phyloP scores from a whole-genome alignment of 2,329 filamentous ascomycete species.

The Alternaria brassicae region DNA sequence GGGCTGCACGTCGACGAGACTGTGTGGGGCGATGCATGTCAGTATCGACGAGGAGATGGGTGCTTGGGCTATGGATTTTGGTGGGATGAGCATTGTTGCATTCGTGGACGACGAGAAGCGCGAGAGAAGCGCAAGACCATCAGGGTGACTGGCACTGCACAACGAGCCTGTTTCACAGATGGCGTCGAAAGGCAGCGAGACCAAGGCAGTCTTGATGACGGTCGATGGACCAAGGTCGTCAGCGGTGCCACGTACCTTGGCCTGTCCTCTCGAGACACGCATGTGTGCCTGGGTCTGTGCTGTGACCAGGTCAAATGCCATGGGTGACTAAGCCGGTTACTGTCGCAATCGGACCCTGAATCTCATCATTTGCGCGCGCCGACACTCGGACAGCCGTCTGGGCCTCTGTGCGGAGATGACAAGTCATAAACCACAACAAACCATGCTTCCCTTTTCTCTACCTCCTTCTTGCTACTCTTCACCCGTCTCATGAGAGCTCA shows the following conservation, averaged over 20 bases:
- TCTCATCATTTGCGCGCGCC: conserved; percentile 30
- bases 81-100: conserved; percentile 45
- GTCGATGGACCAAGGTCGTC: not conserved
- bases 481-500: conserved; percentile 15
- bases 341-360: conserved; percentile 17
- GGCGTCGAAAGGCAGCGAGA: conserved; percentile 2
- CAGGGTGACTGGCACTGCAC: conserved; percentile 38
- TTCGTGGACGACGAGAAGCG: conserved; percentile 49
- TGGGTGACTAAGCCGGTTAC: conserved; percentile 22
- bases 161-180: conserved; percentile 5
- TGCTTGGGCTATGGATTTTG: conserved; percentile 50
- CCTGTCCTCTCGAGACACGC: not conserved
- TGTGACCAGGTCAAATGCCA: conserved; percentile 1
- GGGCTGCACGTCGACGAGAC: conserved; percentile 25
- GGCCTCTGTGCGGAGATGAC: conserved; percentile 23
- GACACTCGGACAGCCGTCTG: conserved; percentile 28
- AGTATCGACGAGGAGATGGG: conserved; percentile 46
- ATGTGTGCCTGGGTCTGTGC: not conserved
- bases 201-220: not conserved
- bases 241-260: not conserved
- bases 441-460: conserved; percentile 12
- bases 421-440: conserved; percentile 23
- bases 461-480: conserved; percentile 3
- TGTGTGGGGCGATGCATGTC: conserved; percentile 42
- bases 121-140: no score